phyloP scores from a whole-genome alignment of 768 basidiomycete genomes.

The Ephemerocybe angulata region DNA sequence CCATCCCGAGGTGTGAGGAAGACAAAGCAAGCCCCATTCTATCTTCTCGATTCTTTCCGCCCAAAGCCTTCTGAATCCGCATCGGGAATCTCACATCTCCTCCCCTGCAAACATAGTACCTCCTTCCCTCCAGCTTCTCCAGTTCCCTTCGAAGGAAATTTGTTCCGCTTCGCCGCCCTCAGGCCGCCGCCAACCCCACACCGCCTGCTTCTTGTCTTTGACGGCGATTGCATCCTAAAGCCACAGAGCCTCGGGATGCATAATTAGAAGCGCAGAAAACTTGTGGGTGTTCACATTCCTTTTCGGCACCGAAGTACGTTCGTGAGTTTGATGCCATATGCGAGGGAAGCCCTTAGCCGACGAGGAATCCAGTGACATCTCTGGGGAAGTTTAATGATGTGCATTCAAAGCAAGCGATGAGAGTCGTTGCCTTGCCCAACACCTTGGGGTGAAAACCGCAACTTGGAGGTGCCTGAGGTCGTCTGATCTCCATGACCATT shows the following conservation, averaged over 20 bases:
- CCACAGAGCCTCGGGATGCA: too few species aligned
- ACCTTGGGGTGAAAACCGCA: too few species aligned
- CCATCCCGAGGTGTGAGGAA: too few species aligned
- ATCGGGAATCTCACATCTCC: neutral
- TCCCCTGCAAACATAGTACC: too few species aligned
- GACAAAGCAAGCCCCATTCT: neutral
- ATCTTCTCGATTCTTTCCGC: neutral
- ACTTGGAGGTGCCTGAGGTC: too few species aligned
- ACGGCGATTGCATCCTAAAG: neutral
- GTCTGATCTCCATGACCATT: too few species aligned
- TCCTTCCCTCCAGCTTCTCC: neutral
- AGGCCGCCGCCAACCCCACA: too few species aligned
- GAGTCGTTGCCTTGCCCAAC: too few species aligned
- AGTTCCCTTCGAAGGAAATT: neutral
- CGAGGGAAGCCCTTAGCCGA: neutral
- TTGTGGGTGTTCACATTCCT: conserved; percentile 1
- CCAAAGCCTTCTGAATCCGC: conserved; percentile 1
- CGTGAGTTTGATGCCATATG: neutral
- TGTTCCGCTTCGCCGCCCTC: too few species aligned
- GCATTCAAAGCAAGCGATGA: too few species aligned
- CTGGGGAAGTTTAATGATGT: too few species aligned
- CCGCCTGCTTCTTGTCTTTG: neutral
- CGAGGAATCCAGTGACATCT: neutral
- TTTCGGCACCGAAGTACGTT: neutral
- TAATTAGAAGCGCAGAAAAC: neutral